phyloP scores from a whole-genome alignment of 768 basidiomycete species.

The Psilocybe cubensis region DNA sequence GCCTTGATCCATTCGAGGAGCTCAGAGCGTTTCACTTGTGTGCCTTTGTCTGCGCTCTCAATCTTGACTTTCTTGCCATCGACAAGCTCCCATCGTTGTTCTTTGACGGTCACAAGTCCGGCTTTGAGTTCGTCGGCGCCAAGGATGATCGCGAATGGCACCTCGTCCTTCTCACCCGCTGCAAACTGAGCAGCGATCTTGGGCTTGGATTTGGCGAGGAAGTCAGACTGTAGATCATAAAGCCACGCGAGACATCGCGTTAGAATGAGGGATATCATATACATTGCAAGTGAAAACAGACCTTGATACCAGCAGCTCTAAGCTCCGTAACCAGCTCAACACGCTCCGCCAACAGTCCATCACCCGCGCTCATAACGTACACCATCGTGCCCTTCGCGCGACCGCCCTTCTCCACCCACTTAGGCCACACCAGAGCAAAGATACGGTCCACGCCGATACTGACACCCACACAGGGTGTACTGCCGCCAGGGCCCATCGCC shows the following conservation, averaged over 20 bases:
- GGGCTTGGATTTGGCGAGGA: conserved; percentile 90
- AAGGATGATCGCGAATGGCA: conserved; percentile 92
- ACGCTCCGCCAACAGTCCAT: conserved; percentile 85
- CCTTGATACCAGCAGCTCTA: conserved; percentile 88
- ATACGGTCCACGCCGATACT: conserved; percentile 93
- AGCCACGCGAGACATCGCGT: not conserved
- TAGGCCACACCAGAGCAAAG: conserved; percentile 89
- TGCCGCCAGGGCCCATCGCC: conserved; percentile 46
- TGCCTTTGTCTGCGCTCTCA: conserved; percentile 64
- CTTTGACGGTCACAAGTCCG: conserved; percentile 89
- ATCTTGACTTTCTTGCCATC: conserved; percentile 75
- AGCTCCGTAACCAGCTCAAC: conserved; percentile 80
- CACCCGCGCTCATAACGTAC: conserved; percentile 91
- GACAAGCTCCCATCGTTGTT: conserved; percentile 81
- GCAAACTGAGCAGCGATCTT: conserved; percentile 88
- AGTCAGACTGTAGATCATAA: conserved; percentile 68
- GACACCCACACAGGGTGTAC: conserved; percentile 84
- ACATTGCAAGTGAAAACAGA: conserved; percentile 30
- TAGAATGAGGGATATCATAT: conserved; percentile 4
- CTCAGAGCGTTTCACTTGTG: conserved; percentile 62
- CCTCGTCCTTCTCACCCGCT: conserved; percentile 87
- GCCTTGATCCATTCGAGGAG: conserved; percentile 66
- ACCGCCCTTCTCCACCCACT: conserved; percentile 78
- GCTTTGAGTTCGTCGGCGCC: conserved; percentile 83
- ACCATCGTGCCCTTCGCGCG: conserved; percentile 91